Base-by-base conservation (phyloP, 2,329 filamentous ascomycete genomes). In the Pseudocercospora pini-densiflorae region DNA sequence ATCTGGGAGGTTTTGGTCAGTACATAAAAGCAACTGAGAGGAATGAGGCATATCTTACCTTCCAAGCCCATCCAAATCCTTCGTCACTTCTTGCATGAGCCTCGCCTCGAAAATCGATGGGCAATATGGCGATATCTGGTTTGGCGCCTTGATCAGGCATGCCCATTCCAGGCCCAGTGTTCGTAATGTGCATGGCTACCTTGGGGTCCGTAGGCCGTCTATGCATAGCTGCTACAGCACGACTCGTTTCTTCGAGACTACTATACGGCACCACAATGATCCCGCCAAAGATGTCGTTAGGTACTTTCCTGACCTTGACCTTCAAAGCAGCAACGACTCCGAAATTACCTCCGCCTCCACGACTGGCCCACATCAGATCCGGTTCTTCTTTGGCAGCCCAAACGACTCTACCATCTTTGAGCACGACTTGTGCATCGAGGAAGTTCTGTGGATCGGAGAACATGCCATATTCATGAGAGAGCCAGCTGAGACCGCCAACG, bases 371-470 rank as follows among this genome's bases (percentile, higher is more conserved):
- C 14, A 81, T 71, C 1, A 82, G 72, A 19, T 82, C 80, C 2
- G 80, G 77, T 59, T 81, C 78, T 24, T 72, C 63, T 45, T 68
- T 59, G 21, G 8, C 75, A 1, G 79, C 79, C 80, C 80, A 82
- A 1, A 80, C 60, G 5, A 77, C 67, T 1, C 68, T 68, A 0
- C 81, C 81, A 61, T 81, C 78, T 6, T 74, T 70, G 33, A 77
- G 74, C 21, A 81, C 77, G 8, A 82, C 71, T 59, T 80, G 74
- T 1, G 75, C 77, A 65, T 82, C 79, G 0, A 82, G 72, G 63
- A 82, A 69, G 66, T 81, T 82, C 27, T 76, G 72, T 12, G 80
- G 79, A 65, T 82, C 80, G 24, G 76, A 79, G 12, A 77, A 74
- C 27, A 77, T 70, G 7, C 80, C 80, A 59, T 75, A 74, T 66